Percentiles rank a stretch among this genome's conserved stretches.
Evolutionary conservation across 345 rosid species (phyloP).

Genomic region (Kandelia obovata): DNA sequence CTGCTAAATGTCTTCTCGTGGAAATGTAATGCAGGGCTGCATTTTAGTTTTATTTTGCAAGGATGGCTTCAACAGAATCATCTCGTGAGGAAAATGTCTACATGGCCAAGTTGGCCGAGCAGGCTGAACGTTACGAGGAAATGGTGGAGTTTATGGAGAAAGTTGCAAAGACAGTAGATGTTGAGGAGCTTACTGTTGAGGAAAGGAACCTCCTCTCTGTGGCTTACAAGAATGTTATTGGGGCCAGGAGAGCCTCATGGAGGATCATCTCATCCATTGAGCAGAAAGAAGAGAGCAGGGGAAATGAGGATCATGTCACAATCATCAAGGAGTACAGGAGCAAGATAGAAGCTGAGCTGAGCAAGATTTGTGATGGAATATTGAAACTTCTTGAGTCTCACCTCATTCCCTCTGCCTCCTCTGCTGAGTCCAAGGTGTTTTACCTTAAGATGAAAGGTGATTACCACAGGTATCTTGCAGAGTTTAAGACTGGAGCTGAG

Average conservation of each 20-base stretch:
- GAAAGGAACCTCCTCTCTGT: conserved; percentile 1
- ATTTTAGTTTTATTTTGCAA: conserved; percentile 24
- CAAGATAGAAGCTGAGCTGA: conserved; percentile 1
- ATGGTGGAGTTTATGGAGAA: conserved; percentile 99
- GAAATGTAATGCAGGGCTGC: conserved; percentile 15
- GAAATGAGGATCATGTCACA: conserved; percentile 1
- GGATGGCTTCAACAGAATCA: conserved; percentile 65
- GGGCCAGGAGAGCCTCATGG: conserved; percentile 2
- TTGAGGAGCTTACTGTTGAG: not conserved
- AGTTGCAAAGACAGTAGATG: conserved; percentile 5
- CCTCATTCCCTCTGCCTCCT: not conserved
- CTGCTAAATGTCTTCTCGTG: not conserved
- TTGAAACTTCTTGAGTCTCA: not conserved
- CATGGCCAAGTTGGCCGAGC: conserved; percentile 96
- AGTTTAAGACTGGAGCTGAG: conserved; percentile 6
- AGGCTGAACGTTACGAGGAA: conserved; percentile 95
- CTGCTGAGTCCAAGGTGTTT: conserved; percentile 7
- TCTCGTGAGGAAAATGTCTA: conserved; percentile 89
- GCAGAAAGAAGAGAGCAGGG: conserved; percentile 3
- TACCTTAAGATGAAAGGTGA: conserved; percentile 8
- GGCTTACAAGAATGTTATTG: conserved; percentile 5
- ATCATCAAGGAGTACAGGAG: conserved; percentile 6
- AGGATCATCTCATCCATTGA: not conserved
- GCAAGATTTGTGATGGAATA: not conserved
- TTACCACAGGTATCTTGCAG: conserved; percentile 10